Percentiles rank a stretch among this genome's conserved stretches.
Evolutionary conservation across 163 green algal species (phyloP).

Genomic region (Chlorella variabilis): DNA sequence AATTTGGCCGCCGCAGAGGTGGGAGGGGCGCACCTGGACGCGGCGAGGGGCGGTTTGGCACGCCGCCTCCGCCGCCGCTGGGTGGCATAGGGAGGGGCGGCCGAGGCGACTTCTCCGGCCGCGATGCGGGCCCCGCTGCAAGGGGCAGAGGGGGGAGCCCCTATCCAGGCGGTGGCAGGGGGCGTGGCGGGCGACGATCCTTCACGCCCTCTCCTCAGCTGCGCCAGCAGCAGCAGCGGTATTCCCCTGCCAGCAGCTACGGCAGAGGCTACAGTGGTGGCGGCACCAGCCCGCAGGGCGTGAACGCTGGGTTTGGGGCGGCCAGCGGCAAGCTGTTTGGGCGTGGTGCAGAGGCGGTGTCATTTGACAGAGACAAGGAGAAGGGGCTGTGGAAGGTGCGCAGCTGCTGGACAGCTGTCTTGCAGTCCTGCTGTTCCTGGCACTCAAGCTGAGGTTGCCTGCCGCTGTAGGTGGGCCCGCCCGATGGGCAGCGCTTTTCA

Average conservation of each 20-base stretch:
- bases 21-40: not conserved
- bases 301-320: not conserved
- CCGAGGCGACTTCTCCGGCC: not conserved
- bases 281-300: not conserved
- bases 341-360: conserved; percentile 12
- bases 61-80: not conserved
- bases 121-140: not conserved
- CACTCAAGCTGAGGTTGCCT: not conserved
- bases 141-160: not conserved
- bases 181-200: not conserved
- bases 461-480: conserved; percentile 15
- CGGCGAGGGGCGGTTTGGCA: not conserved
- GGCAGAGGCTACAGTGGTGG: not conserved
- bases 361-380: conserved; percentile 31
- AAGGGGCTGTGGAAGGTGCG: conserved; percentile 23
- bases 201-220: not conserved
- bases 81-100: not conserved
- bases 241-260: not conserved
- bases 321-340: conserved; percentile 30
- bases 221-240: not conserved
- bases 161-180: not conserved
- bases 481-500: conserved; percentile 20
- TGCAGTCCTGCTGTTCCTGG: too few species aligned
- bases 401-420: too few species aligned
- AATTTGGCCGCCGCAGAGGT: too few species aligned